Conservation (phyloP, 2,329 filamentous ascomycete species). For the Ophiostoma novo-ulmi region DNA sequence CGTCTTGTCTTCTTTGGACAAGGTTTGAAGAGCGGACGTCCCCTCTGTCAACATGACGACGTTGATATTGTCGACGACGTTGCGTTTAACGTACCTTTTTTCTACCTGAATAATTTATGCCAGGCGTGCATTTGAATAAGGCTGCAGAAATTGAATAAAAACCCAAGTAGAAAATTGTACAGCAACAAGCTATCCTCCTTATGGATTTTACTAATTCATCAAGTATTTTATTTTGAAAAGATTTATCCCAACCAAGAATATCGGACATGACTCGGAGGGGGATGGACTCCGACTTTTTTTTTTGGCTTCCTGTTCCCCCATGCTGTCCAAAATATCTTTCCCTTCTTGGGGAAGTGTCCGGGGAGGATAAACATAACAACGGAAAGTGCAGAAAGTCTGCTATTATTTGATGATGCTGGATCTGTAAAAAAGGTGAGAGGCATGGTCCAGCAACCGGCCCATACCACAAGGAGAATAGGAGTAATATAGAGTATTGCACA, state of each 20-base stretch:
- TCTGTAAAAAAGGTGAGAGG: neutral
- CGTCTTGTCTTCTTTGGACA: neutral
- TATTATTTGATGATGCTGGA: neutral
- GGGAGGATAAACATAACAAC: neutral
- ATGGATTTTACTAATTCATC: neutral
- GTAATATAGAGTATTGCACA: neutral
- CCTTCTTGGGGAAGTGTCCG: neutral
- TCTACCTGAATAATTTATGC: neutral
- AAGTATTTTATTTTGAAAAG: neutral
- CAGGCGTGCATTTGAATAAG: neutral
- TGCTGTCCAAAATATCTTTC: neutral
- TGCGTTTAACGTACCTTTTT: neutral
- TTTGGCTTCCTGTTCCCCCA: neutral
- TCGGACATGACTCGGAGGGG: slow-evolving; percentile 1
- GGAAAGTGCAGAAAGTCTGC: neutral
- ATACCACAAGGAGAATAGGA: slow-evolving; percentile 14
- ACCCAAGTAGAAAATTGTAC: neutral
- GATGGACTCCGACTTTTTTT: neutral
- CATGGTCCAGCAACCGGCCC: neutral
- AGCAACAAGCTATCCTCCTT: neutral
- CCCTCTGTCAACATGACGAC: neutral
- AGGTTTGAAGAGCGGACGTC: neutral
- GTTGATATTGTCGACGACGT: neutral
- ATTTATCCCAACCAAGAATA: neutral
- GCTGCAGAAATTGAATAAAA: neutral